Evolutionary conservation across 768 basidiomycete species (phyloP).

Genomic region (Pluteus cervinus): DNA sequence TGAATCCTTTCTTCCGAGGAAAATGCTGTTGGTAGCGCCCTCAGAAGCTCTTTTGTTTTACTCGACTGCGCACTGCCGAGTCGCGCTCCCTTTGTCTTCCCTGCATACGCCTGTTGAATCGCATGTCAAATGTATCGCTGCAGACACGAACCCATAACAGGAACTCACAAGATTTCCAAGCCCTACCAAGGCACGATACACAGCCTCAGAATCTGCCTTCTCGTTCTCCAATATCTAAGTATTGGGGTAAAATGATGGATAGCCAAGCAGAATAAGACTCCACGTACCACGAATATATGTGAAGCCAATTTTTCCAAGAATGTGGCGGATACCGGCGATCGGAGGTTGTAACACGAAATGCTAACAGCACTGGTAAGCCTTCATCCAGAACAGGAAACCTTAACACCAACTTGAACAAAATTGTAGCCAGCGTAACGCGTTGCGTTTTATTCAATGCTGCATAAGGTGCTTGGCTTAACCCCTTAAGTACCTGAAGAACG

Average conservation of each 20-base stretch:
- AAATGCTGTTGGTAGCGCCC: slow-evolving; percentile 26
- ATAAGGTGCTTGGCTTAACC: slow-evolving; percentile 45
- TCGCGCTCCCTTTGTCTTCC: slow-evolving; percentile 28
- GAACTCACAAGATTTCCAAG: slow-evolving; percentile 64
- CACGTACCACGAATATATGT: no score
- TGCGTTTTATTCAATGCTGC: slow-evolving; percentile 58
- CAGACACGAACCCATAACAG: neutral
- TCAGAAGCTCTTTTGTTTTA: slow-evolving; percentile 34
- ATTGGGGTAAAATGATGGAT: no score
- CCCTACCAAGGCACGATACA: slow-evolving; percentile 65
- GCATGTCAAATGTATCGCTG: slow-evolving; percentile 3
- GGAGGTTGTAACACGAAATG: no score
- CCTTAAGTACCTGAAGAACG: slow-evolving; percentile 45
- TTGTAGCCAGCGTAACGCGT: slow-evolving; percentile 72
- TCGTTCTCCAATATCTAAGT: slow-evolving; percentile 43
- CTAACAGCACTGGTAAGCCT: no score
- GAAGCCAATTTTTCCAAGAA: no score
- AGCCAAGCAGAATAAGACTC: no score
- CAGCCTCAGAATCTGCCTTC: slow-evolving; percentile 57
- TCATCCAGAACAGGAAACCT: slow-evolving; percentile 2
- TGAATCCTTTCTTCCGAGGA: slow-evolving; percentile 59
- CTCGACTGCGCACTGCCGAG: slow-evolving; percentile 33
- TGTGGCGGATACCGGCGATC: no score
- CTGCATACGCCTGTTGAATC: slow-evolving; percentile 41
- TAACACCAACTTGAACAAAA: slow-evolving; percentile 78